Percentiles rank a stretch among this genome's conserved stretches.
phyloP scores from a whole-genome alignment of 164 flowering plant genomes.

The Aristolochia californica region DNA sequence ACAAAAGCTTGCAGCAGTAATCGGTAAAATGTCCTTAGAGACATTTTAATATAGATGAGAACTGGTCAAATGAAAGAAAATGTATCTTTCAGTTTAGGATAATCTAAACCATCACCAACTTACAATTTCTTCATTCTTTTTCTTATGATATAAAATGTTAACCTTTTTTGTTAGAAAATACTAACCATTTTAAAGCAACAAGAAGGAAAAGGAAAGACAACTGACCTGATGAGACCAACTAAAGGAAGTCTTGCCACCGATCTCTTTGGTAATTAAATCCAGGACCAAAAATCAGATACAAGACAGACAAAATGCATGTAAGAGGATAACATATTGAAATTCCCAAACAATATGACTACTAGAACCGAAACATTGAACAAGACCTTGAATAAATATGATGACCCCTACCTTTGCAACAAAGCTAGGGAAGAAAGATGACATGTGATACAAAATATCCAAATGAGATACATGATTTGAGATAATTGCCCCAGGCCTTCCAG shows the following conservation, averaged over 20 bases:
- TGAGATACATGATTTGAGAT: slow-evolving; percentile 80
- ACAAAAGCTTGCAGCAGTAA: too few relatives aligned
- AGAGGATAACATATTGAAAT: background rate
- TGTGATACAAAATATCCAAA: slow-evolving; percentile 83
- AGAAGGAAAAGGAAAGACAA: slow-evolving; percentile 4
- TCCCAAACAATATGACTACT: too few relatives aligned
- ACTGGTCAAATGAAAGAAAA: background rate
- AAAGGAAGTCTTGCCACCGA: slow-evolving; percentile 94
- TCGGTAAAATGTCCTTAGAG: too few relatives aligned
- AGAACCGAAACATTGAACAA: background rate
- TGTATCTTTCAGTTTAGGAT: too few relatives aligned
- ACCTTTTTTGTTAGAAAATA: too few relatives aligned
- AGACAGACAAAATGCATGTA: background rate
- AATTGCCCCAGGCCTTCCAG: slow-evolving; percentile 71
- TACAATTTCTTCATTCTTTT: too few relatives aligned
- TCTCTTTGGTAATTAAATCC: slow-evolving; percentile 55
- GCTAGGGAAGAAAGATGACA: slow-evolving; percentile 89
- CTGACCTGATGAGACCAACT: slow-evolving; percentile 92
- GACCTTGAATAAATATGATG: background rate
- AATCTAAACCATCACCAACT: too few relatives aligned
- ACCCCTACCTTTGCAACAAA: slow-evolving; percentile 81
- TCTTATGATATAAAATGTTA: too few relatives aligned
- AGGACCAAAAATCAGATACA: slow-evolving; percentile 9
- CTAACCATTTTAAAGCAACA: background rate
- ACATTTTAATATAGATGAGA: too few relatives aligned